Percentiles rank a stretch among this genome's conserved stretches.
Evolutionary conservation across 495 filamentous ascomycete species (phyloP).

Genomic region (Hypoxylon fuscum): DNA sequence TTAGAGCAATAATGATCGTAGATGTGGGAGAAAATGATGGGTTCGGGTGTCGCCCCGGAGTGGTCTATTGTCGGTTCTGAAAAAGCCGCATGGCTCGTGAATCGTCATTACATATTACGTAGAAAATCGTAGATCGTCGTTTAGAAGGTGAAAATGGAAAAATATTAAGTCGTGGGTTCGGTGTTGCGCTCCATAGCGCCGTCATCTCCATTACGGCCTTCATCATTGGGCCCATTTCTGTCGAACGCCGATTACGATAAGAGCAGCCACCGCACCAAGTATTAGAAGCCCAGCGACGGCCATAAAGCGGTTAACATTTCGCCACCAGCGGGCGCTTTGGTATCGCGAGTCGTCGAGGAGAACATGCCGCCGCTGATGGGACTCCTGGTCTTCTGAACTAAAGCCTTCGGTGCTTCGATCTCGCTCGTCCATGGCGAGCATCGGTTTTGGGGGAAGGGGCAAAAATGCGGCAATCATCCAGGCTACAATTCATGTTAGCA

Average conservation of each 20-base stretch:
- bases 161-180: constrained; percentile 10
- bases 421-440: constrained; percentile 54
- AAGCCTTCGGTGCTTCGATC: constrained; percentile 35
- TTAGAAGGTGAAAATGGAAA: constrained; percentile 27
- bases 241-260: constrained; percentile 65
- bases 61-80: constrained; percentile 21
- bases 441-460: constrained; percentile 72
- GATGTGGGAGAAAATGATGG: constrained; percentile 9
- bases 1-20: constrained; percentile 14
- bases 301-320: constrained; percentile 89
- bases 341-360: constrained; percentile 70
- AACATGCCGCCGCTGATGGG: constrained; percentile 38
- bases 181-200: constrained; percentile 3
- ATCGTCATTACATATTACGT: constrained; percentile 43
- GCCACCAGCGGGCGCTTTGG: constrained; percentile 91
- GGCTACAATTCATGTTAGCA: constrained; percentile 50
- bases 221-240: constrained; percentile 49
- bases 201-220: constrained; percentile 10
- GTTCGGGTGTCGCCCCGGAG: constrained; percentile 13
- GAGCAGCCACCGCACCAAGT: constrained; percentile 74
- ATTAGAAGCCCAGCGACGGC: constrained; percentile 79
- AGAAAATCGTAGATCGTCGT: constrained; percentile 34
- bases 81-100: constrained; percentile 39
- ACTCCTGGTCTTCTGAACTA: constrained; percentile 47
- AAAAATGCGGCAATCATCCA: constrained; percentile 90